Base-by-base conservation (phyloP, 306 rosid species). In the Citrullus colocynthis region DNA sequence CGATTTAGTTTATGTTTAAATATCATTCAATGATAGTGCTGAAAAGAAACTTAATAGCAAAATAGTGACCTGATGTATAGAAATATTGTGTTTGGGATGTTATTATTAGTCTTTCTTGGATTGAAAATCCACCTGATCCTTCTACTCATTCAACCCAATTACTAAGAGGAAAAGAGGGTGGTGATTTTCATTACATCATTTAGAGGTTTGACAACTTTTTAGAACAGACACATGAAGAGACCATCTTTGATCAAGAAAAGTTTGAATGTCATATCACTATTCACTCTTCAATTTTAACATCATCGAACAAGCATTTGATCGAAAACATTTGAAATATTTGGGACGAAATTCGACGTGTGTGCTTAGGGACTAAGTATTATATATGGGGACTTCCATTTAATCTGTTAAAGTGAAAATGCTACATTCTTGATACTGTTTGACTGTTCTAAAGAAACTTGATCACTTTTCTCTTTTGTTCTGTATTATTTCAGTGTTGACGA, bases 401-500 rank as follows among this genome's bases (percentile, higher is more conserved):
- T 20, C 41, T 67, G 9, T 67, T 10, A 55, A 67, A 67, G 36
- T 20, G 18, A n/a, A 20, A 67, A 67, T 41, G 9, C 5, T n/a
- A 6, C 58, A 44, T 6, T 70, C 57, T 70, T 70, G 55, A 5
- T 14, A 42, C 6, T 48, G 3, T 71, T 21, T 2, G 59, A 71
- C 13, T 72, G 24, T 72, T 6, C 59, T 55, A 18, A 55, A 18
- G 59, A 55, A 8, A 18, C 24, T n/a, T n/a, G 10, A 2, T 55
- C 21, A 15, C 57, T 52, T 52, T 16, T 52, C 57, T 16, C 0
- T 52, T 6, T 71, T 71, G 36, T 56, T 42, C 48, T 20, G 73
- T 42, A 51, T 44, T 56, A 69, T 80, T 86, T 86, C 97, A 95
- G 97, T 6, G 63, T 91, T 21, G 96, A 95, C 66, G 82, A 83